phyloP scores from a whole-genome alignment of 2,329 filamentous ascomycete species.

The Curvularia lunata region DNA sequence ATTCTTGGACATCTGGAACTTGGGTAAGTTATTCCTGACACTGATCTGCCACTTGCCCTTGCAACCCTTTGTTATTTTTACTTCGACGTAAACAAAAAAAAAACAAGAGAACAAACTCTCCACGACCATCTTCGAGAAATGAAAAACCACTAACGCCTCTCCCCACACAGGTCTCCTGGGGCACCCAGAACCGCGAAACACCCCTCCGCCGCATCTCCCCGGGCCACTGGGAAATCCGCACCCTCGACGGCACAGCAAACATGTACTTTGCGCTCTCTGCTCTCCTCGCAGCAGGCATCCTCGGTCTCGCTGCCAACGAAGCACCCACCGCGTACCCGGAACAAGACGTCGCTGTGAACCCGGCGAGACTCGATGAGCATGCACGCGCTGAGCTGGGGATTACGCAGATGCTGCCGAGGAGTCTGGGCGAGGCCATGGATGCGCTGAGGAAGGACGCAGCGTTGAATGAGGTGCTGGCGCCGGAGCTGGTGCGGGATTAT shows the following conservation, averaged over 20 bases:
- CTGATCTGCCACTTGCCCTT: no score
- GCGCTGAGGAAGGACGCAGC: slow-evolving; percentile 58
- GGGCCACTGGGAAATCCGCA: slow-evolving; percentile 79
- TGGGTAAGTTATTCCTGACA: slow-evolving; percentile 1
- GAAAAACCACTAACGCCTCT: neutral
- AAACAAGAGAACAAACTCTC: no score
- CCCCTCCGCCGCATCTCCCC: slow-evolving; percentile 71
- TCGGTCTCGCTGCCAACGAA: slow-evolving; percentile 57
- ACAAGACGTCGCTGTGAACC: slow-evolving; percentile 61
- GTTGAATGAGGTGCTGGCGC: slow-evolving; percentile 57
- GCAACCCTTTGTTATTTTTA: no score
- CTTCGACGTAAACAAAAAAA: no score
- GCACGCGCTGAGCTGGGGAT: slow-evolving; percentile 63
- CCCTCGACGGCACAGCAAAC: slow-evolving; percentile 80
- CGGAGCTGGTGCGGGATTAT: slow-evolving; percentile 63
- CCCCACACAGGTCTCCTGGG: slow-evolving; percentile 77
- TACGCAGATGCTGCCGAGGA: slow-evolving; percentile 59
- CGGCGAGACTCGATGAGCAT: slow-evolving; percentile 30
- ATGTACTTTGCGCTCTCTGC: slow-evolving; percentile 73
- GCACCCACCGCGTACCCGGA: slow-evolving; percentile 56
- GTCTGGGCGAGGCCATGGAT: slow-evolving; percentile 61
- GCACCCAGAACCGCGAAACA: slow-evolving; percentile 78
- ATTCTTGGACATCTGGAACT: slow-evolving; percentile 54
- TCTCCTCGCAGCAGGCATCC: slow-evolving; percentile 64
- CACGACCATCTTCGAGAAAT: neutral